Percentiles rank a stretch among this genome's conserved stretches.
phyloP scores from a whole-genome alignment of 106 monocot genomes.

The Dendrobium officinale region DNA sequence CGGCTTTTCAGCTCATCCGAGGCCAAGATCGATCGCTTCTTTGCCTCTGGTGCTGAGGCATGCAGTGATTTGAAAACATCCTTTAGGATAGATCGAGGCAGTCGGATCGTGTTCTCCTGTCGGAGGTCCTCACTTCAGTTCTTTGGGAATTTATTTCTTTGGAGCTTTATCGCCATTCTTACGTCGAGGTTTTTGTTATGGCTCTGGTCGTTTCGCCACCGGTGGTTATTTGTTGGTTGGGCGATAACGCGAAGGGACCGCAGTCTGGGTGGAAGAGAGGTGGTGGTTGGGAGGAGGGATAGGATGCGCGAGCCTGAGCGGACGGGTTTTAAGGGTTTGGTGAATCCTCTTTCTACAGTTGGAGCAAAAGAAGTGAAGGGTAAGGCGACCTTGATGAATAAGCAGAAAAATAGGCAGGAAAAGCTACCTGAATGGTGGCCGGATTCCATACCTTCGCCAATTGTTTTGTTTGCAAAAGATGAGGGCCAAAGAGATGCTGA shows the following conservation, averaged over 20 bases:
- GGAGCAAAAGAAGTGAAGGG: slow-evolving; percentile 5
- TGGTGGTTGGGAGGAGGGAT: slow-evolving; percentile 53
- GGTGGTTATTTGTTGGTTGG: slow-evolving; percentile 14
- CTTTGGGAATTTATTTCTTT: slow-evolving; percentile 30
- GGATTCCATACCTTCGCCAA: slow-evolving; percentile 3
- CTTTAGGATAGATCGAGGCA: slow-evolving; percentile 30
- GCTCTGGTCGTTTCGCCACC: slow-evolving; percentile 16
- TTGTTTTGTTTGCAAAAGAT: slow-evolving; percentile 17
- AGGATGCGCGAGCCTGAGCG: slow-evolving; percentile 5
- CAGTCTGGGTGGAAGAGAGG: slow-evolving; percentile 84
- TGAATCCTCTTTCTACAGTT: slow-evolving; percentile 29
- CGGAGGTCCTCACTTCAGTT: slow-evolving; percentile 54
- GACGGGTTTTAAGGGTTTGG: slow-evolving; percentile 16
- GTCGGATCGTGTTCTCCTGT: slow-evolving; percentile 66
- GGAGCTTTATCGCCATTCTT: slow-evolving; percentile 21
- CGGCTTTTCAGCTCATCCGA: slow-evolving; percentile 16
- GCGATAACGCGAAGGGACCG: slow-evolving; percentile 59
- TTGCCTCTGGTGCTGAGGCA: slow-evolving; percentile 50
- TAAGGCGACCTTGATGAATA: neutral
- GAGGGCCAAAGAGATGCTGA: slow-evolving; percentile 48
- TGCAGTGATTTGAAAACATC: slow-evolving; percentile 47
- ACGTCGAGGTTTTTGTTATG: slow-evolving; percentile 23
- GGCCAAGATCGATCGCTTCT: slow-evolving; percentile 22
- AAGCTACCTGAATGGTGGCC: slow-evolving; percentile 82
- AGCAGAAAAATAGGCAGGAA: slow-evolving; percentile 17